Evolutionary conservation across 1,284 basidiomycete species (phyloP).

Genomic region (Cutaneotrichosporon daszewskae): DNA sequence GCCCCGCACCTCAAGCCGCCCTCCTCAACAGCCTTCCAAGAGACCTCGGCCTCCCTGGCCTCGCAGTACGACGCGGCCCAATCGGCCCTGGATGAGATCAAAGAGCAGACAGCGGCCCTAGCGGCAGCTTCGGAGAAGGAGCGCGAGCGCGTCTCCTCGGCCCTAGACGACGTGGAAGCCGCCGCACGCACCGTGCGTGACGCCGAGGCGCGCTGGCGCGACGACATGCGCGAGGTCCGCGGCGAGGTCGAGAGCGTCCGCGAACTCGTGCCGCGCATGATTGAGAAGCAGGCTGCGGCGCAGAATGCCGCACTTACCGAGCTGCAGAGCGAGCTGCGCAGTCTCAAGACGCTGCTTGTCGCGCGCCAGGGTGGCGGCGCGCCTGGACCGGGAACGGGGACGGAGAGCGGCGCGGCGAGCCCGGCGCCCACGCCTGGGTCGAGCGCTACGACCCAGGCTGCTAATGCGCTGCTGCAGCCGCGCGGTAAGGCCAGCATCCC

Average conservation of each 20-base stretch:
- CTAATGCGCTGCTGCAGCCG: constrained; percentile 37
- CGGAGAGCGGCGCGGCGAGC: constrained; percentile 19
- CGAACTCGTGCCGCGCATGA: constrained; percentile 91
- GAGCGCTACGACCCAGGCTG: constrained; percentile 25
- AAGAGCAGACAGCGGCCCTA: constrained; percentile 61
- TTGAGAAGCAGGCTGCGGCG: constrained; percentile 83
- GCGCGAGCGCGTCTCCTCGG: constrained; percentile 66
- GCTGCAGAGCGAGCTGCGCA: constrained; percentile 90
- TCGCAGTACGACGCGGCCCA: constrained; percentile 93
- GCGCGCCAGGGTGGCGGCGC: constrained; percentile 55
- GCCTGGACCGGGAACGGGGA: too few relatives aligned
- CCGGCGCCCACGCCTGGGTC: constrained; percentile 3
- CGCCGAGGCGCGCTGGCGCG: constrained; percentile 67
- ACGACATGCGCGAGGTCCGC: constrained; percentile 86
- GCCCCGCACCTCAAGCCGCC: constrained; percentile 89
- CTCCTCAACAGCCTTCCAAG: constrained; percentile 79
- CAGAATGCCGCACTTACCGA: constrained; percentile 59
- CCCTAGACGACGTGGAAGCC: constrained; percentile 71
- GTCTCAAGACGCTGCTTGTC: constrained; percentile 85
- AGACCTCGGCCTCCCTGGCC: constrained; percentile 74
- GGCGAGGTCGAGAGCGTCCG: constrained; percentile 72
- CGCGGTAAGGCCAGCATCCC: constrained; percentile 65
- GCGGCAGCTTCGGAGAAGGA: constrained; percentile 81
- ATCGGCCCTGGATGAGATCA: constrained; percentile 56
- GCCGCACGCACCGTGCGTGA: constrained; percentile 42